These are phyloP conservation scores for Coniochaeta sp. DNA, from an alignment of 2,329 filamentous ascomycete species.

Conservation along the genomic window DNA sequence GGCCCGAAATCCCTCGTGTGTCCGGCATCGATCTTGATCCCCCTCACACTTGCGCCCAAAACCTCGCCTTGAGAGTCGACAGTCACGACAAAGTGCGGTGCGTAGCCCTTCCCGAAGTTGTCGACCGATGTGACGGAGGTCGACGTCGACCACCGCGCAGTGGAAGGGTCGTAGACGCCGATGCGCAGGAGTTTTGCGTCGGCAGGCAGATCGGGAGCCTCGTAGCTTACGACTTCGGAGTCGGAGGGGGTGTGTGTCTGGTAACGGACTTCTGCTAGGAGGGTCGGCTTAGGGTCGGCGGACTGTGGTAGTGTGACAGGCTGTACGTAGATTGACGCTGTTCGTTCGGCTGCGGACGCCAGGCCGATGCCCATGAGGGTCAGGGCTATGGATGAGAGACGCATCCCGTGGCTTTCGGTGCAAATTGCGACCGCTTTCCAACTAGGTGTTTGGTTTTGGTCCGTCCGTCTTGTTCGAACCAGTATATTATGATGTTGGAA, in stretches of 20 bases:
- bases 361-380: slow-evolving; percentile 34
- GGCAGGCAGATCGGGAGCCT: slow-evolving; percentile 44
- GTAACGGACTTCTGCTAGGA: slow-evolving; percentile 50
- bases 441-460: not conserved
- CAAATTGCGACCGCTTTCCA: not conserved
- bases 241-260: slow-evolving; percentile 30
- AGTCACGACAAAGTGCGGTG: slow-evolving; percentile 46
- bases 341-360: slow-evolving; percentile 29
- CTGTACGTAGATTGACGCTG: slow-evolving; percentile 47
- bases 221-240: slow-evolving; percentile 44
- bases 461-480: not conserved
- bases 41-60: slow-evolving; percentile 43
- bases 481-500: not conserved
- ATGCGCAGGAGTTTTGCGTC: slow-evolving; percentile 44
- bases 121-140: slow-evolving; percentile 46
- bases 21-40: slow-evolving; percentile 55
- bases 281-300: slow-evolving; percentile 21
- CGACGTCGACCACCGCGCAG: slow-evolving; percentile 42
- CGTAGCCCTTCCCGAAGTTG: slow-evolving; percentile 55
- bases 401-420: slow-evolving; percentile 7
- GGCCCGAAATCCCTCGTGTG: slow-evolving; percentile 59
- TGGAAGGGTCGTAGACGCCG: slow-evolving; percentile 44
- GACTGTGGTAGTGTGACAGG: slow-evolving; percentile 35
- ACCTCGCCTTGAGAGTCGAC: slow-evolving; percentile 27
- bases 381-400: slow-evolving; percentile 13